Evolutionary conservation across 2,329 filamentous ascomycete genomes (phyloP).

Genomic region (Sphaerostilbella broomeana): DNA sequence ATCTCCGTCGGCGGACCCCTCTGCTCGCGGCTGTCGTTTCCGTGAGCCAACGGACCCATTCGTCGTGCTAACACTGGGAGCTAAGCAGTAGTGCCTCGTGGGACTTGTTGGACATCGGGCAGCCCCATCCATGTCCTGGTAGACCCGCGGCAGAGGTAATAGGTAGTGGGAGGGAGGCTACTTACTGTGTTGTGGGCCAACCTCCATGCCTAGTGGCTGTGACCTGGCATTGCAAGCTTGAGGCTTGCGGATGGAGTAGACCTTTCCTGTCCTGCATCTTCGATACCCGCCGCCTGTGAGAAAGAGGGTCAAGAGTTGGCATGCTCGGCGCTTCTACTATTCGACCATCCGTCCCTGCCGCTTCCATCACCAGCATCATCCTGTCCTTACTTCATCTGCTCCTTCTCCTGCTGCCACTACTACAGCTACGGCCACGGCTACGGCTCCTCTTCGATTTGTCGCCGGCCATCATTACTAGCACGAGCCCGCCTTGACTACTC

Average conservation of each 20-base stretch:
- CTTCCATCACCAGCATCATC: background rate
- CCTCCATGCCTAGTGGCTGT: background rate
- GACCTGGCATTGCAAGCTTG: background rate
- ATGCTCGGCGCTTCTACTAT: too few species aligned
- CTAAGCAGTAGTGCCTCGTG: background rate
- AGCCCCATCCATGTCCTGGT: too few species aligned
- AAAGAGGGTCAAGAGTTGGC: background rate
- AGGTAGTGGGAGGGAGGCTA: too few species aligned
- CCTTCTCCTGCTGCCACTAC: too few species aligned
- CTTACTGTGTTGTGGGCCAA: too few species aligned
- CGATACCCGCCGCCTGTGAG: background rate
- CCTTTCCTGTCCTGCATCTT: background rate
- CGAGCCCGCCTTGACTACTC: background rate
- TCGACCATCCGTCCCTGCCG: slow-evolving; percentile 1
- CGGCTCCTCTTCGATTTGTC: too few species aligned
- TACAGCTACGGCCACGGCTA: too few species aligned
- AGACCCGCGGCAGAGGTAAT: too few species aligned
- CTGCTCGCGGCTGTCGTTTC: slow-evolving; percentile 1
- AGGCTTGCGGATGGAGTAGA: background rate
- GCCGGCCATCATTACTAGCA: background rate
- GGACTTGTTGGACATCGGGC: background rate
- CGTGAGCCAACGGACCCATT: background rate
- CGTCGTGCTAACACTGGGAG: background rate
- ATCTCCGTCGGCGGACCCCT: background rate
- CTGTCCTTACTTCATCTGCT: background rate